These are phyloP conservation scores for Boletales sp. DNA, from an alignment of 768 basidiomycete genomes.

Conservation along the genomic window DNA sequence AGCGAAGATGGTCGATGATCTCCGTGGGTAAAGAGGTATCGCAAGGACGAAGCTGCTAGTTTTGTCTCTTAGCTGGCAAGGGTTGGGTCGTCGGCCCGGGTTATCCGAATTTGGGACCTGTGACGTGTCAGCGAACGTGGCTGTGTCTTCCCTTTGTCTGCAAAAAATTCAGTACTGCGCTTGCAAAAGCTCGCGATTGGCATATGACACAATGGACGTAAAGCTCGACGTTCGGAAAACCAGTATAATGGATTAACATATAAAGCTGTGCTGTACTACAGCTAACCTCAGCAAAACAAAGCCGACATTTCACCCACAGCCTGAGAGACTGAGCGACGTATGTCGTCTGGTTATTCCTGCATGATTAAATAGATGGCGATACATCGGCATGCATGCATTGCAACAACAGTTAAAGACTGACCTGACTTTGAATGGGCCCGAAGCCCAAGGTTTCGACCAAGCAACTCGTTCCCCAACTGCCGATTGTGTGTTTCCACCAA, in stretches of 20 bases:
- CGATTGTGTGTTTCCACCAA: background rate
- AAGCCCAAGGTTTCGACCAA: background rate
- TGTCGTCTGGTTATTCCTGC: too few relatives aligned
- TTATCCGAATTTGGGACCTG: too few relatives aligned
- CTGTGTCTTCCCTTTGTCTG: background rate
- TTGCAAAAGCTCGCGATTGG: too few relatives aligned
- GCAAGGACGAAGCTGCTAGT: too few relatives aligned
- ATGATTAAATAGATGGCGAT: background rate
- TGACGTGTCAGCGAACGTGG: background rate
- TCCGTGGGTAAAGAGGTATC: too few relatives aligned
- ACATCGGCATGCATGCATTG: too few relatives aligned
- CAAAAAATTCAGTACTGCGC: background rate
- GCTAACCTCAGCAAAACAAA: background rate
- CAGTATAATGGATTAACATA: too few relatives aligned
- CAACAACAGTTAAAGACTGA: background rate
- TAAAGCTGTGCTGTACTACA: too few relatives aligned
- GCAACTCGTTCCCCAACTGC: background rate
- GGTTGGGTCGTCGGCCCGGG: too few relatives aligned
- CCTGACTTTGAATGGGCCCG: background rate
- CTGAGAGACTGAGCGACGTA: too few relatives aligned
- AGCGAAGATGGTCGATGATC: too few relatives aligned
- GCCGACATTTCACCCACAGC: background rate
- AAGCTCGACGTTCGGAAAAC: background rate
- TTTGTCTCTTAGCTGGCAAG: too few relatives aligned
- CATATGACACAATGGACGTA: background rate